Conservation (phyloP, 305 asterid genomes). For the Ilex paraguariensis region DNA sequence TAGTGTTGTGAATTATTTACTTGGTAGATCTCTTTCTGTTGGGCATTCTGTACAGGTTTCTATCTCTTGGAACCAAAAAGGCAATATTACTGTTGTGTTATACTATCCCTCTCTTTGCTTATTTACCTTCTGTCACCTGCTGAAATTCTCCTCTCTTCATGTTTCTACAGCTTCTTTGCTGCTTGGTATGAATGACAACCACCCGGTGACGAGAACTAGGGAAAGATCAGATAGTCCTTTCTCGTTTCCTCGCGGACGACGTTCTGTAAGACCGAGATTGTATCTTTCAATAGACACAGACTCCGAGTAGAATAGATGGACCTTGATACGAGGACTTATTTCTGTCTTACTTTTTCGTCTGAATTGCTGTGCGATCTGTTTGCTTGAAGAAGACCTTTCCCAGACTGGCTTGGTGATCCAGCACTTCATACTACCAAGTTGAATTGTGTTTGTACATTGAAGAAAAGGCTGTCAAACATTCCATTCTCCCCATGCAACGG, state of each 20-base stretch:
- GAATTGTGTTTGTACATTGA: constrained; percentile 19
- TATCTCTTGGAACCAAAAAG: too few species aligned
- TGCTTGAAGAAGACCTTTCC: constrained; percentile 11
- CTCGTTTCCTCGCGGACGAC: constrained; percentile 81
- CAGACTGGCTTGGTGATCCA: constrained; percentile 12
- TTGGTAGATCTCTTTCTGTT: background rate
- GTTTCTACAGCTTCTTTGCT: constrained; percentile 56
- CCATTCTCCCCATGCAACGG: background rate
- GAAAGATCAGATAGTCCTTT: constrained; percentile 82
- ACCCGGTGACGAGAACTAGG: constrained; percentile 49
- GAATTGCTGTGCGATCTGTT: constrained; percentile 14
- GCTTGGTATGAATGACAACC: constrained; percentile 49
- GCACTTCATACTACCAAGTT: constrained; percentile 20
- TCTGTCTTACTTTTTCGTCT: background rate
- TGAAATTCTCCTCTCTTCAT: background rate
- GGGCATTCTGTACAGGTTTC: background rate
- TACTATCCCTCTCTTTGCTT: background rate
- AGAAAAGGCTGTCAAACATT: background rate
- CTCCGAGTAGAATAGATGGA: constrained; percentile 49
- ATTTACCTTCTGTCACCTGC: background rate
- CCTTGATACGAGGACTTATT: constrained; percentile 12
- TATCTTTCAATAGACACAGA: constrained; percentile 74
- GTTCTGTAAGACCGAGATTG: constrained; percentile 87
- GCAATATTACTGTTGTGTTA: background rate
- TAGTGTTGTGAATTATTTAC: too few species aligned